These are phyloP conservation scores for Rhodomyrtus psidioides DNA, from an alignment of 441 rosid species.

Conservation along the genomic window DNA sequence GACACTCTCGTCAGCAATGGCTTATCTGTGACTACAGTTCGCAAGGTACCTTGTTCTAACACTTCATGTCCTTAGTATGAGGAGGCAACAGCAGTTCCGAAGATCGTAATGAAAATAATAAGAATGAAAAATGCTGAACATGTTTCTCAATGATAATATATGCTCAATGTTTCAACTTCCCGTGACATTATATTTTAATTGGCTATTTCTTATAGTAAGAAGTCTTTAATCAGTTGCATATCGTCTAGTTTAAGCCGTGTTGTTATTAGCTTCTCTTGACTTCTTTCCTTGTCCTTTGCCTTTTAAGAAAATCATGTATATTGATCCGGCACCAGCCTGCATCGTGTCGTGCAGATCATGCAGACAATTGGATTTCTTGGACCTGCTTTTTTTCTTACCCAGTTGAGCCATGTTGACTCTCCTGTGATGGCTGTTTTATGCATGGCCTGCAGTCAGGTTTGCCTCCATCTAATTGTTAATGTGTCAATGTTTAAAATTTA, in stretches of 20 bases:
- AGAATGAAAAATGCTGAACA: background rate
- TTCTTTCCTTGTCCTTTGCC: background rate
- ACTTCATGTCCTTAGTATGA: background rate
- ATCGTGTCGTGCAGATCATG: constrained; percentile 53
- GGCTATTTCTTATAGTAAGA: background rate
- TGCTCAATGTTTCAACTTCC: background rate
- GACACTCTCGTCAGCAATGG: constrained; percentile 90
- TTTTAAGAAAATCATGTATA: background rate
- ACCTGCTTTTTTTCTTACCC: constrained; percentile 94
- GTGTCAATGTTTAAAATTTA: background rate
- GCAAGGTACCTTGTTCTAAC: constrained; percentile 49
- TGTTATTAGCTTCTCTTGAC: background rate
- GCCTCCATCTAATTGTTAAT: background rate
- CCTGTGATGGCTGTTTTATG: constrained; percentile 89
- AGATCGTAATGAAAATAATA: background rate
- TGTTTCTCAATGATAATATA: background rate
- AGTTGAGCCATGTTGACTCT: constrained; percentile 81
- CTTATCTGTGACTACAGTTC: constrained; percentile 65
- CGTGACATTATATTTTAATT: background rate
- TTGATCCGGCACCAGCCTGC: background rate
- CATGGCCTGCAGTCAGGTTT: constrained; percentile 95
- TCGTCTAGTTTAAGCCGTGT: background rate
- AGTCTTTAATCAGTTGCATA: background rate
- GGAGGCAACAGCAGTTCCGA: background rate
- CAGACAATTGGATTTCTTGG: constrained; percentile 96